A percentile compares a stretch with the other conserved stretches of the same genome.
phyloP scores from a whole-genome alignment of 2,329 filamentous ascomycete species.

The Trichoderma sp. region DNA sequence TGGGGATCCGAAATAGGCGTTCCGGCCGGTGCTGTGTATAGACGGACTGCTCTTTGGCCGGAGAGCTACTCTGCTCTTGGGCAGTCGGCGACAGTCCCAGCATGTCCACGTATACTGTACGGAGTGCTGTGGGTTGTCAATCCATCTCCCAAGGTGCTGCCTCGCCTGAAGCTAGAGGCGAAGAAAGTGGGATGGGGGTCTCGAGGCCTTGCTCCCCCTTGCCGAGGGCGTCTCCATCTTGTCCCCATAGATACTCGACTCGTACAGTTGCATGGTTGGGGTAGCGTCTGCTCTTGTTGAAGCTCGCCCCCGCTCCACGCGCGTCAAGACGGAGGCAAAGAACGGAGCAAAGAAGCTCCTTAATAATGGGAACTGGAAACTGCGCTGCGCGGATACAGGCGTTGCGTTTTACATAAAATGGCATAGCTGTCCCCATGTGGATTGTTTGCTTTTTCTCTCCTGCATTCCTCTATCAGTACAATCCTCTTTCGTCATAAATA shows the following conservation, averaged over 20 bases:
- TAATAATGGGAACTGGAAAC: constrained; percentile 1
- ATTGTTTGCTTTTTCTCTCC: not conserved
- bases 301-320: constrained; percentile 13
- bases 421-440: not conserved
- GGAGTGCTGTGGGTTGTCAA: not conserved
- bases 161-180: not conserved
- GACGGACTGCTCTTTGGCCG: not conserved
- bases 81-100: not conserved
- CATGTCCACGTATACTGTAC: not conserved
- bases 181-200: not conserved
- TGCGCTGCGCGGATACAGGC: not conserved
- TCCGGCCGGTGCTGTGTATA: not conserved
- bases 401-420: constrained; percentile 2
- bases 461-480: not conserved
- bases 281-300: not conserved
- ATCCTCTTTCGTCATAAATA: constrained; percentile 11
- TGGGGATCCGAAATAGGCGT: not conserved
- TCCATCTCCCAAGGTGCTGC: not conserved
- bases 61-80: not conserved
- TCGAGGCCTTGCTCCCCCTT: not conserved
- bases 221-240: not conserved
- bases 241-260: not conserved
- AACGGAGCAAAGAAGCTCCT: not conserved
- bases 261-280: not conserved
- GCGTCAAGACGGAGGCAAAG: not conserved